Evolutionary conservation across 2,329 filamentous ascomycete genomes (phyloP).

Genomic region (Beauveria medogensis): DNA sequence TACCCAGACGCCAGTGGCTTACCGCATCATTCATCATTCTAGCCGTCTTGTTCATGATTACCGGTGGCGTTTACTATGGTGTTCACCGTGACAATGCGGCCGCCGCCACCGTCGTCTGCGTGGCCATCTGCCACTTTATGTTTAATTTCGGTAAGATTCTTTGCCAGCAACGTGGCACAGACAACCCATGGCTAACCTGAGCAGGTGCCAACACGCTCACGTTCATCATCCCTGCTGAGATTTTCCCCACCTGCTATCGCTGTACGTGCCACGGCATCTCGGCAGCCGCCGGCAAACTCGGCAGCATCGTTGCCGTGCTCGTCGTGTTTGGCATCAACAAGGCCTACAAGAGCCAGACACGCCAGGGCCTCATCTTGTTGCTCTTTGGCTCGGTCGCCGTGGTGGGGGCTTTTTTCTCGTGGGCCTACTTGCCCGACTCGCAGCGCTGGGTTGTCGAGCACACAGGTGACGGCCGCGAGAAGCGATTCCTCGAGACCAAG

Average conservation of each 20-base stretch:
- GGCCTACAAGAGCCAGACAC: conserved; percentile 31
- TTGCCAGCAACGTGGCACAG: neutral
- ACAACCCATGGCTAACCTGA: conserved; percentile 8
- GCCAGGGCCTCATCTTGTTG: conserved; percentile 42
- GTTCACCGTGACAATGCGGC: conserved; percentile 34
- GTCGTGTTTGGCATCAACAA: conserved; percentile 43
- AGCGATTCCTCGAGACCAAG: conserved; percentile 34
- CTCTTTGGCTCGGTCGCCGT: conserved; percentile 43
- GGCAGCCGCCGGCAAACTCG: conserved; percentile 51
- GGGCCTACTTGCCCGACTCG: conserved; percentile 43
- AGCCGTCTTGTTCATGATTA: conserved; percentile 38
- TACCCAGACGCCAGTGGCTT: conserved; percentile 42
- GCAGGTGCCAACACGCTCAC: conserved; percentile 53
- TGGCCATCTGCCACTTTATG: conserved; percentile 45
- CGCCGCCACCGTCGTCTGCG: conserved; percentile 40
- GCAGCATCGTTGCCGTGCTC: conserved; percentile 44
- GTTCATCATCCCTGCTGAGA: conserved; percentile 56
- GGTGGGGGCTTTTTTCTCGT: conserved; percentile 41
- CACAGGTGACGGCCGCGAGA: conserved; percentile 23
- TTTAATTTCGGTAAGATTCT: conserved; percentile 43
- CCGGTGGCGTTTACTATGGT: conserved; percentile 41
- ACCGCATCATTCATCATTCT: conserved; percentile 40
- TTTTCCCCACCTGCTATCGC: conserved; percentile 56
- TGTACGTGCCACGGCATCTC: conserved; percentile 56
- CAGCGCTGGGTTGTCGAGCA: conserved; percentile 29